Base-by-base conservation (phyloP, 2,329 filamentous ascomycete species). In the Aspergillus novoparasiticus region DNA sequence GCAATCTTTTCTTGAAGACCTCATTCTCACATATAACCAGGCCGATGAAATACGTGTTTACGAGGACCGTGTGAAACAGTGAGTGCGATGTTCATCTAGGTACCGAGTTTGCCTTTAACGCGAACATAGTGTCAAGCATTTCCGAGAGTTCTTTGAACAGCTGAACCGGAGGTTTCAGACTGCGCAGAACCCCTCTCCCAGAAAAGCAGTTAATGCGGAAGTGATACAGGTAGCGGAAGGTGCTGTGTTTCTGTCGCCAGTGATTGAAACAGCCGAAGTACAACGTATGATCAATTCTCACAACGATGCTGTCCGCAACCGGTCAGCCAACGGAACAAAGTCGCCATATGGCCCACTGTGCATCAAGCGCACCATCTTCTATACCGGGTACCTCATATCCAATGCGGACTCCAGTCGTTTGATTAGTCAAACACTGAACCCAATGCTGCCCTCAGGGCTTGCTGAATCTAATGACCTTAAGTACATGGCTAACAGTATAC, bases 241-340 rank as follows among this genome's bases (percentile, higher is more conserved):
- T 62, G 87, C 88, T 32, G 90, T 87, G 6, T 87, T 84, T 57
- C 86, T 97, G 39, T 89, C 95, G 68, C 92, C 93, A 1, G 86
- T 93, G 39, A 83, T 86, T 21, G 94, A 97, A 79, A 86, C 94
- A 41, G 89, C 90, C 19, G 90, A 94, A 75, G 87, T 98, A 16
- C 94, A 97, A 78, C 89, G 90, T 68, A 90, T 97, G 83, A 90
- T 98, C 79, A 94, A 96, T 74, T 83, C 86, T 23, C 94, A 98
- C 82, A 99, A 98, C 75, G 62, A 72, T 26, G 64, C 70, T 19
- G 64, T 72, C 28, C 76, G 71, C 48, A 72, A 75, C 60, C 69
- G 75, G 21, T 68, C 68, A 4, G 68, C 73, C 21, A 79, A 77
- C 58, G 67, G 69, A 23, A 74, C 76, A 11, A 82, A 81, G 46